Percentiles rank a stretch among this genome's conserved stretches.
phyloP scores from a whole-genome alignment of 495 filamentous ascomycete genomes.

The Neurospora sp. region DNA sequence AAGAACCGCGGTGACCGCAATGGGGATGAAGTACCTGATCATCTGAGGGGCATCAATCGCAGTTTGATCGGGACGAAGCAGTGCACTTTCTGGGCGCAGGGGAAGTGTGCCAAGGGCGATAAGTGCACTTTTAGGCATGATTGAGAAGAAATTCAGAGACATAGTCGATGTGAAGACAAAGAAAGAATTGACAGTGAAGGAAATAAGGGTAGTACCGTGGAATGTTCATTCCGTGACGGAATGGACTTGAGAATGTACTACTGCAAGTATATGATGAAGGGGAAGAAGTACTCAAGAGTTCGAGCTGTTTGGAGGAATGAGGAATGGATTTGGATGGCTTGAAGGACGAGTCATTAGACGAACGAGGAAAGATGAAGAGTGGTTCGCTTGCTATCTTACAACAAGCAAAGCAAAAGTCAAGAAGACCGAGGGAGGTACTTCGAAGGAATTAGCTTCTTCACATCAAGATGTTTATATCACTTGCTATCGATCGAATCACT shows the following conservation, averaged over 20 bases:
- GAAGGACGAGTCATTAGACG: neutral
- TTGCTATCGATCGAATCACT: neutral
- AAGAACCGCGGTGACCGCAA: neutral
- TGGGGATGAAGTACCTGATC: constrained; percentile 16
- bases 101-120: constrained; percentile 74
- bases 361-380: neutral
- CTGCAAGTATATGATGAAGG: no score
- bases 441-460: neutral
- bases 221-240: no score
- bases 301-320: neutral
- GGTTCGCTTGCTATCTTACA: neutral
- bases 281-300: no score
- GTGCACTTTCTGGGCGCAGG: constrained; percentile 70
- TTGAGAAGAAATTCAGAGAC: neutral
- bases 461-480: neutral
- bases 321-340: neutral
- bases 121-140: constrained; percentile 78
- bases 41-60: constrained; percentile 33
- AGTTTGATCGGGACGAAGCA: constrained; percentile 44
- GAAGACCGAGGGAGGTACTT: neutral
- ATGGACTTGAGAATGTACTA: no score
- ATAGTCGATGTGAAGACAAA: no score
- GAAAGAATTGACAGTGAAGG: no score
- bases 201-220: no score
- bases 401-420: neutral